Base-by-base conservation (phyloP, 2,329 filamentous ascomycete genomes). In the Ceratocystis cacaofunesta region DNA sequence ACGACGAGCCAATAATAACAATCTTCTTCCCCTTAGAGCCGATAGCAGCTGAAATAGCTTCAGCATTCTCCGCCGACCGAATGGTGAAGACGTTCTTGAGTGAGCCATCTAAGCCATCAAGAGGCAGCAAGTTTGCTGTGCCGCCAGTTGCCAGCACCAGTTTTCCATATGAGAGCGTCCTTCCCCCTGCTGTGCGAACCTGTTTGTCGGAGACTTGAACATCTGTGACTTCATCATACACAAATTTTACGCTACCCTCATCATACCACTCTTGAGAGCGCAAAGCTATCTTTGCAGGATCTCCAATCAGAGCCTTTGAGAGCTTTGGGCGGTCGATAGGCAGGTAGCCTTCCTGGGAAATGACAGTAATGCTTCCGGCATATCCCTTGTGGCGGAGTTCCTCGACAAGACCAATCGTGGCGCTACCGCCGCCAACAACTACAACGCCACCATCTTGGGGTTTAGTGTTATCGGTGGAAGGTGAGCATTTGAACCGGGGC, bases 321-420 rank as follows among this genome's bases (percentile, higher is more conserved):
- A 99, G 82, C 79, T 97, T 97, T 10, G 94, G 90, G 22, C 94
- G 85, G 77, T 99, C 94, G 71, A 97, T 92, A 41, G 92, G 92
- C 43, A 88, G 81, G 73, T 94, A 88, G 25, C 89, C 87, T 75
- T 99, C 94, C 69, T 83, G 86, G 12, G 89, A 86, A 71, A 99
- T 85, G 71, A 96, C 79, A 0, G 91, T 95, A 70, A 99, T 85
- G 65, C 82, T 78, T 15, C 91, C 92, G 4, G 80, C 81, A 78
- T 86, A 97, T 36, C 92, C 91, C 68, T 87, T 85, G 69, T 88
- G 87, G 55, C 92, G 86, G 17, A 99, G 82, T 12, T 85, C 88
- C 73, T 97, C 90, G 57, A 96, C 78, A 4, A 88, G 82, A 36
- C 91, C 92, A 62, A 96, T 77, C 4, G 90, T 84, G 64, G 90